Evolutionary conservation across 1,139 yeast genomes (phyloP), one percentile per base, ranked within the genome.

Genomic region (Arxiozyma heterogenica): DNA sequence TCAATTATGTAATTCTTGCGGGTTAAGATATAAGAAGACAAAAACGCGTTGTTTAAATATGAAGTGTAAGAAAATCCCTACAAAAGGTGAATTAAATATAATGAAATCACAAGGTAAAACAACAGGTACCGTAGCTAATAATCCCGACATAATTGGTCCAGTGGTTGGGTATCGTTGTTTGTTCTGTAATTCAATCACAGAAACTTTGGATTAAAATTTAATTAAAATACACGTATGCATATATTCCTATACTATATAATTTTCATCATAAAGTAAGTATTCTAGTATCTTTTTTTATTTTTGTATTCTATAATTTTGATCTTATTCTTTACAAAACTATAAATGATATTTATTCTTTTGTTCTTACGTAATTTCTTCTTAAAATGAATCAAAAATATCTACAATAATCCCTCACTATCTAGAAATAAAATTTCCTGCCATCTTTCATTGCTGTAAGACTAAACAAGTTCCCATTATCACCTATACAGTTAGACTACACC

Each of bases 1-100:
- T 18, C 98, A 91, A 72, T 77, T 93, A 63, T 93, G 98, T 74
- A 93, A 93, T 69, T 88, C 96, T 1, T 93, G 98, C 73, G 98
- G 98, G 1, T 76, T 93, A 63, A 77, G 98, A 60, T 93, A 88
- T 73, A 90, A 93, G 71, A 93, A 93, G 73, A 91, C 98, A 1
- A 86, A 88, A 43, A 95, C 96, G 3, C 78, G 97, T 64, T 93
- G 98, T 71, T 75, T 86, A 52, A 86, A 87, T 63, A 71, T 76
- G 7, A 68, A 73, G 23, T 93, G 98, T 72, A 81, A 85, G 59
- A 82, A 93, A 65, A 89, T 93, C 57, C 98, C 98, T 7, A 95
- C 97, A 30, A 90, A 91, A 72, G 94, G 97, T 58, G 98, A 93
- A 72, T 86, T 96, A 89, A 80, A 88, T 20, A 75, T 88, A 41